Conservation (phyloP, 345 rosid species). For the Hibiscus mutabilis region DNA sequence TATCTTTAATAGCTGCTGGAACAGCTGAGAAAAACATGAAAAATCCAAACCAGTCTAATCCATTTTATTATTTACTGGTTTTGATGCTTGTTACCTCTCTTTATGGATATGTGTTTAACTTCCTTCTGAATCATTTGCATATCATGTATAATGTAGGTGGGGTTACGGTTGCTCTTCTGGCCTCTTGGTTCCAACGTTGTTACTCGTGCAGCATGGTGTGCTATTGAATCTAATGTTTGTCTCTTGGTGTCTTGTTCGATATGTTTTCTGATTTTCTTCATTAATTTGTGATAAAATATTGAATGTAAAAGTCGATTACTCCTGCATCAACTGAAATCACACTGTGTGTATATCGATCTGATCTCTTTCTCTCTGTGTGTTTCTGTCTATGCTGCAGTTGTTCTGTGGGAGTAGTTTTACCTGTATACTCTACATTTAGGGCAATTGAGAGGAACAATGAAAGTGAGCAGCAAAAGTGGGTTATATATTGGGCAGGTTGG, state of each 20-base stretch:
- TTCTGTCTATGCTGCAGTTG: conserved; percentile 23
- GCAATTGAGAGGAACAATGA: conserved; percentile 36
- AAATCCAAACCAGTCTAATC: background rate
- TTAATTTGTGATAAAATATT: background rate
- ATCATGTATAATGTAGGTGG: conserved; percentile 26
- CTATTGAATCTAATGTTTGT: background rate
- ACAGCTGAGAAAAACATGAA: too few relatives aligned
- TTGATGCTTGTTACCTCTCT: background rate
- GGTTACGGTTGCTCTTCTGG: conserved; percentile 39
- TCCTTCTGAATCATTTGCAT: background rate
- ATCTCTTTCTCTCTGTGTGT: background rate
- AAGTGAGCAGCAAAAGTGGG: conserved; percentile 30
- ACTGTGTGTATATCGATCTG: background rate
- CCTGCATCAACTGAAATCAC: background rate
- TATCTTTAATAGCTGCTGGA: too few relatives aligned
- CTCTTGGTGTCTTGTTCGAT: background rate
- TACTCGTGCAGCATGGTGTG: conserved; percentile 50
- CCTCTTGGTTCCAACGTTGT: conserved; percentile 47
- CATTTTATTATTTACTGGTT: background rate
- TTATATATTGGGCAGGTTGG: conserved; percentile 38
- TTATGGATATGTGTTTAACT: background rate
- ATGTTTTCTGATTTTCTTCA: background rate
- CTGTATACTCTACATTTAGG: conserved; percentile 46
- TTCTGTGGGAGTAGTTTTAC: conserved; percentile 33
- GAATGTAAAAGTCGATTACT: background rate